Percentiles rank a stretch among this genome's conserved stretches.
These are phyloP conservation scores for Pittosporum tobira DNA, from an alignment of 129 eudicot genomes.

Conservation along the genomic window DNA sequence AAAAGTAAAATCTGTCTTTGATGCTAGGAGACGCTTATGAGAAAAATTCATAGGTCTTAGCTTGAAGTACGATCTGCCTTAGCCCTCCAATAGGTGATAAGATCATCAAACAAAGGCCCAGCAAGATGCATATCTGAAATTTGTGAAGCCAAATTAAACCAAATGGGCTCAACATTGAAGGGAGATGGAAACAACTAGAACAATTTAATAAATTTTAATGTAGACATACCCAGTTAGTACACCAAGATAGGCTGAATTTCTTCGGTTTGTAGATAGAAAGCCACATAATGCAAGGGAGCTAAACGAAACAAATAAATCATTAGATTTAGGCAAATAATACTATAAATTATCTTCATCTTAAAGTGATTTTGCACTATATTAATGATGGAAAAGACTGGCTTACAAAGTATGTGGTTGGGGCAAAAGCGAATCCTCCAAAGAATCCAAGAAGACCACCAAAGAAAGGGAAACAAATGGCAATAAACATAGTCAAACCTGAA, in stretches of 20 bases:
- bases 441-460: constrained; percentile 54
- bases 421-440: constrained; percentile 64
- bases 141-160: constrained; percentile 1
- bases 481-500: constrained; percentile 41
- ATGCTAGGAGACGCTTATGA: constrained; percentile 20
- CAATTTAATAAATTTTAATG: not conserved
- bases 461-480: constrained; percentile 49
- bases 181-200: not conserved
- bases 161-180: not conserved
- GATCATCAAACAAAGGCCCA: constrained; percentile 55
- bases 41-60: constrained; percentile 52
- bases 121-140: constrained; percentile 54
- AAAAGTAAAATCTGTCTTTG: not conserved
- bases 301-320: constrained; percentile 4
- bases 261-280: constrained; percentile 54
- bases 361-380: too few species aligned
- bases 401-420: constrained; percentile 56
- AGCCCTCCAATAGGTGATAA: constrained; percentile 75
- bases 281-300: constrained; percentile 86
- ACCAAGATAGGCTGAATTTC: constrained; percentile 43
- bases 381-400: constrained; percentile 10
- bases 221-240: constrained; percentile 52
- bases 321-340: not conserved
- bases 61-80: constrained; percentile 55
- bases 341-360: too few species aligned